Conservation (phyloP, 441 rosid genomes). For the Biscutella laevigata region DNA sequence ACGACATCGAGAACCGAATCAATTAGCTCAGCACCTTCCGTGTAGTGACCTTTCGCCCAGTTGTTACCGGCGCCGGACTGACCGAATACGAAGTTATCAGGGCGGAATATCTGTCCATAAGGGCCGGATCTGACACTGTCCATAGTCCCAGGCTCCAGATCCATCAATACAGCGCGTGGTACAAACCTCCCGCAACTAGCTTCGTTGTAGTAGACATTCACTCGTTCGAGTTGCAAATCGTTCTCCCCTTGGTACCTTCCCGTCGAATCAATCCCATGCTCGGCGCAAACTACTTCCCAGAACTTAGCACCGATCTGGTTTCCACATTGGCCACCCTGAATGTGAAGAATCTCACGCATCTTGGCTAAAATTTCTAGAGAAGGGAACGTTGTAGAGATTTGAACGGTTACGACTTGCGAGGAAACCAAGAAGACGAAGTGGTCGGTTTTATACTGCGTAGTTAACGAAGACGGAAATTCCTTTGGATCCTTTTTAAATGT, state of each 20-base stretch:
- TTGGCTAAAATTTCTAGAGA: constrained; percentile 16
- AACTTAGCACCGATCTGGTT: constrained; percentile 45
- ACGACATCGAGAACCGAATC: constrained; percentile 80
- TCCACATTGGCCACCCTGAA: constrained; percentile 43
- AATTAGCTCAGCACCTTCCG: constrained; percentile 44
- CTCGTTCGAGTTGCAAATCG: constrained; percentile 36
- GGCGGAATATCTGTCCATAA: constrained; percentile 45
- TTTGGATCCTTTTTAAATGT: too few relatives aligned
- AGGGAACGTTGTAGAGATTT: not conserved
- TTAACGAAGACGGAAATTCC: constrained; percentile 12
- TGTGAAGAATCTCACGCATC: constrained; percentile 45
- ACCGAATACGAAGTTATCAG: constrained; percentile 49
- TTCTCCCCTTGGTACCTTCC: constrained; percentile 32
- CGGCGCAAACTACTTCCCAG: constrained; percentile 35
- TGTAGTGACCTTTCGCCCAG: constrained; percentile 66
- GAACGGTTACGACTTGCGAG: constrained; percentile 22
- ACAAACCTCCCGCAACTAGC: constrained; percentile 38
- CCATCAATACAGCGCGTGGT: constrained; percentile 46
- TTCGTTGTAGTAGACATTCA: constrained; percentile 38
- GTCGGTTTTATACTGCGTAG: constrained; percentile 14
- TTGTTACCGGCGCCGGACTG: constrained; percentile 61
- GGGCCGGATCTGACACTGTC: constrained; percentile 46
- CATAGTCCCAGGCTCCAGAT: constrained; percentile 61
- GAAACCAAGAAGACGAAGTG: constrained; percentile 7
- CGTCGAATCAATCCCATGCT: constrained; percentile 36